These are phyloP conservation scores for Harrya chromipes DNA, from an alignment of 768 basidiomycete genomes.

Conservation along the genomic window DNA sequence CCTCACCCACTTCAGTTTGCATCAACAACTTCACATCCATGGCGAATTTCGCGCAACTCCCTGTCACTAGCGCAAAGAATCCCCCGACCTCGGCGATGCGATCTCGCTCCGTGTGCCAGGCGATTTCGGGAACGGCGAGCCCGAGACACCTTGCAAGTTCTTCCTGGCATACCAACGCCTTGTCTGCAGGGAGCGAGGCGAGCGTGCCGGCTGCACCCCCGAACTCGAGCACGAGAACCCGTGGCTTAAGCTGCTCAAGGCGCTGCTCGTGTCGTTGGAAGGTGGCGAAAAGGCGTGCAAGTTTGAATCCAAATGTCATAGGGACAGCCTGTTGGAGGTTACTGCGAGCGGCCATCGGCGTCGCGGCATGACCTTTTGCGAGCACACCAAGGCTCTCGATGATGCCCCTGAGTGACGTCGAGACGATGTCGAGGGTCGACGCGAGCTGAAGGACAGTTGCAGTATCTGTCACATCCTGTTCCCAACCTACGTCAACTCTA, in stretches of 20 bases:
- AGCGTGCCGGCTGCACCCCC: constrained; percentile 47
- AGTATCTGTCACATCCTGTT: constrained; percentile 48
- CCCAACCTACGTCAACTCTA: not conserved
- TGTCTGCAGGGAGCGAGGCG: constrained; percentile 40
- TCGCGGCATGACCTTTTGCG: constrained; percentile 32
- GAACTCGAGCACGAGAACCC: constrained; percentile 42
- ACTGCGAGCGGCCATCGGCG: constrained; percentile 45
- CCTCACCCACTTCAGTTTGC: constrained; percentile 46
- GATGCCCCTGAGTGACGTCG: constrained; percentile 29
- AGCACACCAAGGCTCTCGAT: constrained; percentile 28
- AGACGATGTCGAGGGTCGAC: constrained; percentile 37
- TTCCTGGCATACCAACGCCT: constrained; percentile 27
- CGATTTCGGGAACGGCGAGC: constrained; percentile 25
- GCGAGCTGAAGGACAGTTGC: constrained; percentile 42
- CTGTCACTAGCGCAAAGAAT: constrained; percentile 43
- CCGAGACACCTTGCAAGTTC: constrained; percentile 18
- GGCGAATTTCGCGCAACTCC: constrained; percentile 46
- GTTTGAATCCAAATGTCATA: constrained; percentile 46
- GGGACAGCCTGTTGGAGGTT: constrained; percentile 49
- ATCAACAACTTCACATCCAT: constrained; percentile 44
- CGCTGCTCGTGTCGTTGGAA: constrained; percentile 40
- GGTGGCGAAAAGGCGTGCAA: constrained; percentile 42
- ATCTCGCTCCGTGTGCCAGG: constrained; percentile 44
- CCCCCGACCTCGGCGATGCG: constrained; percentile 42
- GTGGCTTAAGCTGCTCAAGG: constrained; percentile 34